Base-by-base conservation (phyloP, 2,329 filamentous ascomycete genomes). In the Fusarium sp. region DNA sequence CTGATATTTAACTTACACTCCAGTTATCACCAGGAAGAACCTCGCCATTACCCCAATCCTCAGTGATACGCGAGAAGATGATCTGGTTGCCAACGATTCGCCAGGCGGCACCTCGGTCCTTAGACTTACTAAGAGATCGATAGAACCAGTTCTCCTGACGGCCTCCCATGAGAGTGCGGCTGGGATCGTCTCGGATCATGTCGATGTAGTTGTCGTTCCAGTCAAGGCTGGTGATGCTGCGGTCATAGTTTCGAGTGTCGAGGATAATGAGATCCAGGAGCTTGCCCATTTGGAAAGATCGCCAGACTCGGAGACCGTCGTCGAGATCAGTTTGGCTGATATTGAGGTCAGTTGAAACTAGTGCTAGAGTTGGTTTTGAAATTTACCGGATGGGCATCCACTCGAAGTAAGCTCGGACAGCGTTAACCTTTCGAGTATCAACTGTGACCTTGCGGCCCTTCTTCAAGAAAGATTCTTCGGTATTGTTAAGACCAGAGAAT, bases 61-160 rank as follows among this genome's bases (percentile, higher is more conserved):
- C 72, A 16, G 70, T 75, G 29, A 91, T 79, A 11, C 85, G 85
- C 12, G 88, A 89, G 80, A 94, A 93, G 54, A 93, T 82, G 45
- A 92, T 89, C 78, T 94, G 92, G 31, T 90, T 92, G 15, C 92
- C 92, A 46, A 94, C 86, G 23, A 94, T 79, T 44, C 92, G 85
- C 92, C 92, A 94, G 2, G 87, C 86, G 1, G 92, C 90, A 29
- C 89, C 90, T n/a, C 92, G 87, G 21, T 87, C 76, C n/a, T 87
- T 84, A 2, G 90, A 91, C 54, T 86, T 79, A 10, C 84, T 85
- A 12, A 93, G 82, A 45, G 85, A 82, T 49, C 85, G 84, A 78
- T 92, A 92, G 80, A 93, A 91, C 93, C 93, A 94, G 73, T 89
- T 88, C 79, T 94, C 93, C 78, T 94, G 92, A 16, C 87, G 87